Percentiles rank a stretch among this genome's conserved stretches.
phyloP scores from a whole-genome alignment of 1,139 yeast species.

The Magnusiomyces paraingens region DNA sequence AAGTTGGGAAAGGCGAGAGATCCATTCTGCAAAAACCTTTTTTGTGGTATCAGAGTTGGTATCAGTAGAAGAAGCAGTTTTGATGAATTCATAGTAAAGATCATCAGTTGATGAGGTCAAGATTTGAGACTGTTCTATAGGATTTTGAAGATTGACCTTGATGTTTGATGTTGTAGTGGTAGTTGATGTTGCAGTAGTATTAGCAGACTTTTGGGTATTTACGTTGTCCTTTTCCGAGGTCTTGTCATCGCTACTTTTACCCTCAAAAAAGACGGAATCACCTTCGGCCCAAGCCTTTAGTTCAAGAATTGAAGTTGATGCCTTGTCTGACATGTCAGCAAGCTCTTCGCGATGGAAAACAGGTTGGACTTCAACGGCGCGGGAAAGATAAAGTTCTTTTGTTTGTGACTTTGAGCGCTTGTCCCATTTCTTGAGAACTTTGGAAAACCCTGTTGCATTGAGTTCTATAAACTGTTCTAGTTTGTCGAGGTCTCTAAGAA shows the following conservation, averaged over 20 bases:
- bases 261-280: conserved; percentile 39
- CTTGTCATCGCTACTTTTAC: conserved; percentile 14
- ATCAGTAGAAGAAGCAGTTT: conserved; percentile 43
- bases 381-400: conserved; percentile 79
- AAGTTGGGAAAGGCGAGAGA: conserved; percentile 45
- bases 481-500: conserved; percentile 79
- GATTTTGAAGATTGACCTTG: neutral
- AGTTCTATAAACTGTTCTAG: conserved; percentile 89
- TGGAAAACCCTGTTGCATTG: conserved; percentile 91
- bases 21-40: conserved; percentile 35
- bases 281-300: conserved; percentile 84
- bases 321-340: conserved; percentile 76
- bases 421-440: conserved; percentile 96
- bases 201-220: neutral
- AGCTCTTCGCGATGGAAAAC: conserved; percentile 88
- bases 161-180: neutral
- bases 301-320: conserved; percentile 70
- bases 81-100: conserved; percentile 58
- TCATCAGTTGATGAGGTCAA: conserved; percentile 41
- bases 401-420: conserved; percentile 92
- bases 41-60: conserved; percentile 22
- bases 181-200: neutral
- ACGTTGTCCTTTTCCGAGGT: conserved; percentile 1
- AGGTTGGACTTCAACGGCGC: conserved; percentile 95
- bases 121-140: neutral